Conservation (phyloP, 2,329 filamentous ascomycete genomes). For the Rugonectria rugulosa region DNA sequence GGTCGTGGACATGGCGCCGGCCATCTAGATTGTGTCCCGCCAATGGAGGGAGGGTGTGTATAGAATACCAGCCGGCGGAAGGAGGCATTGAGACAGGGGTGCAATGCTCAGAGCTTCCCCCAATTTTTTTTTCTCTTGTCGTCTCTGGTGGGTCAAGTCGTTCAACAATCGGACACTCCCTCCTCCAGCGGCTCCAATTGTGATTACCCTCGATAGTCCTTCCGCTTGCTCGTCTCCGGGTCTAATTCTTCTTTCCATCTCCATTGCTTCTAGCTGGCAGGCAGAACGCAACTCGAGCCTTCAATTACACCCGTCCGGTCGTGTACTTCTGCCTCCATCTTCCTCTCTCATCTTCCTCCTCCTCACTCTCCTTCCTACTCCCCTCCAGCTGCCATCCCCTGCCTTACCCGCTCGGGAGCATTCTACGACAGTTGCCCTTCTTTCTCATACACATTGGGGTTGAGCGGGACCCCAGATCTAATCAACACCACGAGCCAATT, state of each 20-base stretch:
- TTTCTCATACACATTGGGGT: slow-evolving; percentile 32
- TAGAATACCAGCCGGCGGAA: neutral
- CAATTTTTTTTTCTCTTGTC: slow-evolving; percentile 44
- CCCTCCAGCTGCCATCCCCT: slow-evolving; percentile 36
- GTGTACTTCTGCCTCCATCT: slow-evolving; percentile 37
- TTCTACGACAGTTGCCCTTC: slow-evolving; percentile 36
- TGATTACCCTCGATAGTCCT: slow-evolving; percentile 35
- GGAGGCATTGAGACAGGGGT: slow-evolving; percentile 31
- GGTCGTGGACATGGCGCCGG: too few relatives aligned
- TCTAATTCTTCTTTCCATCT: slow-evolving; percentile 32
- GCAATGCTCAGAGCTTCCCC: slow-evolving; percentile 39
- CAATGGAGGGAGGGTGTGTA: slow-evolving; percentile 18
- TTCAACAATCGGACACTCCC: slow-evolving; percentile 47
- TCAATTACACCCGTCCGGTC: slow-evolving; percentile 36
- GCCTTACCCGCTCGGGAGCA: slow-evolving; percentile 35
- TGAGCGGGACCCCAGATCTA: slow-evolving; percentile 37
- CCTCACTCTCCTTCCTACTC: too few relatives aligned
- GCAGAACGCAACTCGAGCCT: slow-evolving; percentile 37
- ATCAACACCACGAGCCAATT: slow-evolving; percentile 37
- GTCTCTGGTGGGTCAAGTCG: slow-evolving; percentile 44
- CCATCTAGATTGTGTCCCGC: neutral
- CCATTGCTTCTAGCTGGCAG: slow-evolving; percentile 38
- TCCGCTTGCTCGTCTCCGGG: slow-evolving; percentile 16
- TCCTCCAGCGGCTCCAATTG: slow-evolving; percentile 38
- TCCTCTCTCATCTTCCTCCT: slow-evolving; percentile 26